Base-by-base conservation (phyloP, 805 yeast species). In the Sugiyamaella smithiae region DNA sequence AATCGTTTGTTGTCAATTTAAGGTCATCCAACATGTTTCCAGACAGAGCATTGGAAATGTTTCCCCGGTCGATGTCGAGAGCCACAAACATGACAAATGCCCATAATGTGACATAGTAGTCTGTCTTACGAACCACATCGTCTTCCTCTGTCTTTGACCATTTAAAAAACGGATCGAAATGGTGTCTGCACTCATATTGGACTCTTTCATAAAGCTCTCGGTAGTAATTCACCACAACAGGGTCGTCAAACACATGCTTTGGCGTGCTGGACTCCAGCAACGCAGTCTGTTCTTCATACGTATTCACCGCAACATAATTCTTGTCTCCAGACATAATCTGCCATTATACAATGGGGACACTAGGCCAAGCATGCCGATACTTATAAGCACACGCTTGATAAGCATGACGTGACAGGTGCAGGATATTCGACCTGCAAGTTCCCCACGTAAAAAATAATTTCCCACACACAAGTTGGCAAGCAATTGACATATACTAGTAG, bases 61-160 rank as follows among this genome's bases (percentile, higher is more conserved):
- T 81, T 35, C 74, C 73, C 52, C 85, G 66, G 63, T 80, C 84
- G 48, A 79, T 61, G 55, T 80, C 78, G 48, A 81, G 67, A 6
- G 80, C 79, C 40, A 76, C 67, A 61, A 80, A 81, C 76, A 80
- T 69, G 41, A 80, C 51, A 49, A 76, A 76, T 0, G 82, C 82
- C 67, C 80, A 69, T 19, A 76, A 60, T 2, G 80, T 67, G 23
- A 82, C 82, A 44, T 70, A 63, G 66, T 69, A 70, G 46, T 82
- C 85, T 40, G 77, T 68, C 57, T 78, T 80, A 58, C 80, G 60
- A 5, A 72, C 58, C 4, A 80, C 59, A 36, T 62, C 67, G 22
- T 60, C 14, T 53, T 80, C 83, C 55, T 77, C 82, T 40, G 69
- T 63, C 6, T 51, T 52, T 0, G 72, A 63, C 84, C 84, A 80